Base-by-base conservation (phyloP, 495 filamentous ascomycete genomes). In the Trichoderma gamsii region DNA sequence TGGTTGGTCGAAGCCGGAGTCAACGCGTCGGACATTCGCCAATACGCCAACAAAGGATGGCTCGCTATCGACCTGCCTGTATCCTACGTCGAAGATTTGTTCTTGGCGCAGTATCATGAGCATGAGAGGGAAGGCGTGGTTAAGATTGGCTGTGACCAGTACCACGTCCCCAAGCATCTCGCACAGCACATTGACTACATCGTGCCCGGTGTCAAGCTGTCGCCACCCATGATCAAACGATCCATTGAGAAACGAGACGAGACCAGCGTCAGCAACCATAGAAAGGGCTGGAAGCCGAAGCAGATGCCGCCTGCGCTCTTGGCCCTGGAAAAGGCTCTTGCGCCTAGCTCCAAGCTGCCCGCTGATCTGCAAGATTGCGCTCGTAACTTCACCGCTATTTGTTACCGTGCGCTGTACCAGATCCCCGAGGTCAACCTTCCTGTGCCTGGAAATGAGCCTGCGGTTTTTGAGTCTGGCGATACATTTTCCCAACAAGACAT, bases 181-280 rank as follows among this genome's bases (percentile, higher is more conserved):
- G 77, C 77, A 49, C 68, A 73, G 11, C 83, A 88, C 66, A 77
- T 88, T 49, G 87, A 89, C 74, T 87, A 85, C 67, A 83, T 88
- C 44, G 87, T 80, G 0, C 85, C 86, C 0, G 84, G 84, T 4
- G 74, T 88, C 69, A 85, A 81, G 67, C 71, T 83, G 18, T 61
- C 56, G 7, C 56, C 56, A 4, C 56, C 56, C 9, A 78, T 76
- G 72, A 72, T 73, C 23, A 71, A 71, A 21, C 71, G 66, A 15
- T 69, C 56, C 2, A 4, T 56, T 12, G 56, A 61, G 11, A 61
- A 21, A 21, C 3, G 23, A 35, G 4, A 15, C 46, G 12, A 29
- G 0, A 35, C 46, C 11, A 23, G 16, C 27, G 27, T 25, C 9
- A 18, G 16, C 21, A 61, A 61, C 4, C 35, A 61, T 32, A 29